A percentile compares a stretch with the other conserved stretches of the same genome.
phyloP scores from a whole-genome alignment of 176 grass and related monocot genomes.

The Carex littledalei region DNA sequence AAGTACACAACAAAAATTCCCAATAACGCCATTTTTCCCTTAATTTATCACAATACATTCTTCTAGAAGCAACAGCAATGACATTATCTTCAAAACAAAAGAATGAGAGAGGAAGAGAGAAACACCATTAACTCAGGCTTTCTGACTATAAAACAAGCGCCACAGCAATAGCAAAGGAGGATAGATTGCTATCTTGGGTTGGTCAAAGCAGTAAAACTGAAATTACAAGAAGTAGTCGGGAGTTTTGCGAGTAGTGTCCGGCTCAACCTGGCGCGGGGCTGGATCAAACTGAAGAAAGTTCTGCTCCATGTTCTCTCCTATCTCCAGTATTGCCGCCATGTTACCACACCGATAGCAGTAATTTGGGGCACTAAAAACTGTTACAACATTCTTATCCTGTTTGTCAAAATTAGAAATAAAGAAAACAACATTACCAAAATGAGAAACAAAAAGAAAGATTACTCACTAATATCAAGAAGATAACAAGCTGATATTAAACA shows the following conservation, averaged over 20 bases:
- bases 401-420: not conserved
- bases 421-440: not conserved
- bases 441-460: conserved; percentile 1
- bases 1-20: conserved; percentile 31
- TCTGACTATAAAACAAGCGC: conserved; percentile 32
- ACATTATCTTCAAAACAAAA: conserved; percentile 78
- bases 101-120: conserved; percentile 39
- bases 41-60: conserved; percentile 40
- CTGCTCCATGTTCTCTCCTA: conserved; percentile 93
- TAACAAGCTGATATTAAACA: not conserved
- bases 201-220: conserved; percentile 39
- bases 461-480: not conserved
- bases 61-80: conserved; percentile 41
- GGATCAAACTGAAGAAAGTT: conserved; percentile 98
- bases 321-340: conserved; percentile 92
- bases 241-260: conserved; percentile 84
- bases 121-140: conserved; percentile 35
- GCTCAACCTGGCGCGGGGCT: conserved; percentile 81
- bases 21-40: conserved; percentile 24
- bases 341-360: conserved; percentile 98
- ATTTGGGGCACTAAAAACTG: conserved; percentile 92
- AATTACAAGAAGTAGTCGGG: conserved; percentile 98
- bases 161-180: conserved; percentile 22
- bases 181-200: conserved; percentile 35
- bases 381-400: conserved; percentile 97